Evolutionary conservation across 352 stramenopile genomes (phyloP).

Genomic region (Phytophthora sp.): DNA sequence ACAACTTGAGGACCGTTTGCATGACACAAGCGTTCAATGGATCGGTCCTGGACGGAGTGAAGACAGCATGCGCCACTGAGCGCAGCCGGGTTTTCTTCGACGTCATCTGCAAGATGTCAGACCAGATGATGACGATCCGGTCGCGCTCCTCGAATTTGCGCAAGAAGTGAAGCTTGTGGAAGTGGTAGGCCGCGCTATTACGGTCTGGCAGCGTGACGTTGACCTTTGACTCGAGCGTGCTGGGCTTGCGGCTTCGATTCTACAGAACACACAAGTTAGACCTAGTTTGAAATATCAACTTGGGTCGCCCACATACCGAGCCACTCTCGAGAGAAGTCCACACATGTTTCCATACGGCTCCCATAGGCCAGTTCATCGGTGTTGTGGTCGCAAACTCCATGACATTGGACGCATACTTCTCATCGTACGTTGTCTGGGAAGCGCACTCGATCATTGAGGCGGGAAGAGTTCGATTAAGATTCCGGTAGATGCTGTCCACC

Average conservation of each 20-base stretch:
- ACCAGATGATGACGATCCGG: conserved; percentile 17
- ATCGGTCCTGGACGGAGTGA: conserved; percentile 12
- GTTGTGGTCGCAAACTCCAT: conserved; percentile 29
- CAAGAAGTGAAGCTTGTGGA: conserved; percentile 25
- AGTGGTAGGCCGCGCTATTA: background rate
- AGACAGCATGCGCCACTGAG: conserved; percentile 11
- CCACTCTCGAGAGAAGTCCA: conserved; percentile 27
- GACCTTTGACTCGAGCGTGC: conserved; percentile 4
- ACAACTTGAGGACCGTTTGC: conserved; percentile 17
- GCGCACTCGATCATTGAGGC: background rate
- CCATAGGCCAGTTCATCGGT: conserved; percentile 18
- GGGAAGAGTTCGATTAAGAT: background rate
- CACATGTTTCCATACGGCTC: conserved; percentile 6
- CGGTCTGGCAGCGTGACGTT: background rate
- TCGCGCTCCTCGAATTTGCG: conserved; percentile 28
- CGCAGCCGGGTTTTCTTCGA: conserved; percentile 10
- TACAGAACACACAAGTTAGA: conserved; percentile 2
- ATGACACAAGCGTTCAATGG: conserved; percentile 11
- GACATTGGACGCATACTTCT: conserved; percentile 12
- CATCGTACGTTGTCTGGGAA: conserved; percentile 15
- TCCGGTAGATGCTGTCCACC: conserved; percentile 17
- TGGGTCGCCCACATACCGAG: conserved; percentile 10
- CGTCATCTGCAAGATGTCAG: conserved; percentile 23
- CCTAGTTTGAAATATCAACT: background rate
- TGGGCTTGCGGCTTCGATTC: conserved; percentile 17